Evolutionary conservation across 2,329 filamentous ascomycete genomes (phyloP).

Genomic region (Fusarium chuoi): DNA sequence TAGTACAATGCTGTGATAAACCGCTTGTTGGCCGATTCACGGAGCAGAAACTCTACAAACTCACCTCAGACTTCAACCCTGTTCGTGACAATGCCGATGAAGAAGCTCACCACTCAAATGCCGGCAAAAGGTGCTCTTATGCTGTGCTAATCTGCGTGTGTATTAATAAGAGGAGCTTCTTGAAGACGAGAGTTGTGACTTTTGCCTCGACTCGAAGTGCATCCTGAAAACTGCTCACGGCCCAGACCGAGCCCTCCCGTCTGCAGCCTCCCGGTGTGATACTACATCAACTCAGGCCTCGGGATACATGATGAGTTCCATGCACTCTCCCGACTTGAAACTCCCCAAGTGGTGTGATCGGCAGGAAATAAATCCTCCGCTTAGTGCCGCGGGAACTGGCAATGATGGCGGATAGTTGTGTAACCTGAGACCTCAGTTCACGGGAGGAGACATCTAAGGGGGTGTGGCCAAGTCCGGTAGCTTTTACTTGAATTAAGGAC

Average conservation of each 20-base stretch:
- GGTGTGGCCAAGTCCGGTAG: not conserved
- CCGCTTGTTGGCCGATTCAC: not conserved
- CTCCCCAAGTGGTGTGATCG: not conserved
- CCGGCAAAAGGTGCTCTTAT: no score
- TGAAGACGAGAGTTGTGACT: not conserved
- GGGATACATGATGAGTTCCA: not conserved
- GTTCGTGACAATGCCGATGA: not conserved
- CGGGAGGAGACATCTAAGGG: slow-evolving; percentile 19
- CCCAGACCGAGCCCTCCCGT: slow-evolving; percentile 1
- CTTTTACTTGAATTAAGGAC: not conserved
- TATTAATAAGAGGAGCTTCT: not conserved
- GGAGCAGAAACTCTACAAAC: not conserved
- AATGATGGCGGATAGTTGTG: slow-evolving; percentile 11
- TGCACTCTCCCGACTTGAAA: slow-evolving; percentile 15
- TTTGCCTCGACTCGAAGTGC: not conserved
- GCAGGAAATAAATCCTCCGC: not conserved
- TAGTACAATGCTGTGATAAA: not conserved
- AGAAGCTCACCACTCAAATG: not conserved
- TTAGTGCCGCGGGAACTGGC: slow-evolving; percentile 8
- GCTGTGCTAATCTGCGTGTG: no score
- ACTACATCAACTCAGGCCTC: not conserved
- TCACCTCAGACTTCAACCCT: not conserved
- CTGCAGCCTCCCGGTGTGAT: slow-evolving; percentile 19
- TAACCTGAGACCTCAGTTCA: slow-evolving; percentile 19
- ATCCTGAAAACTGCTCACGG: not conserved